Conservation (phyloP, 768 basidiomycete genomes). For the Mycena amicta region DNA sequence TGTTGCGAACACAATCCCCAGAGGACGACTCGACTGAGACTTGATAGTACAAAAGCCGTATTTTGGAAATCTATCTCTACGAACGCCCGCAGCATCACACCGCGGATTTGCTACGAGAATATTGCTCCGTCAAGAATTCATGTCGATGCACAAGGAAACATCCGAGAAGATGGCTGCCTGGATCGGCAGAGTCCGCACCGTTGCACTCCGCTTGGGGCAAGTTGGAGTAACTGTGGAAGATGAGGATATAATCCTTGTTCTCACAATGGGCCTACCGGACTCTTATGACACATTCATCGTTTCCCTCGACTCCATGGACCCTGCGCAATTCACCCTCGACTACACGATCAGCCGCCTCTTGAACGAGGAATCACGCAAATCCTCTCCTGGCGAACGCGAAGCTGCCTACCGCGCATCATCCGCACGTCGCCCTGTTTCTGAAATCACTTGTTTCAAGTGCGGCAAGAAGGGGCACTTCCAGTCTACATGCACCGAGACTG, state of each 20-base stretch:
- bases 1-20: too few species aligned
- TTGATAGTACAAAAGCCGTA: too few species aligned
- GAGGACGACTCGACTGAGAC: too few species aligned
- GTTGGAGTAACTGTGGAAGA: conserved; percentile 22
- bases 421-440: neutral
- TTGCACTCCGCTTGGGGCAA: conserved; percentile 20
- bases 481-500: neutral
- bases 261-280: conserved; percentile 22
- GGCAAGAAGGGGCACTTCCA: conserved; percentile 2
- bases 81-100: too few species aligned
- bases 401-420: neutral
- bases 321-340: conserved; percentile 18
- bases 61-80: too few species aligned
- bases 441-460: conserved; percentile 7
- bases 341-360: conserved; percentile 20
- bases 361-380: too few species aligned
- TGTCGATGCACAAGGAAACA: conserved; percentile 19
- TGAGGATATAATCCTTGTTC: conserved; percentile 31
- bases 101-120: conserved; percentile 30
- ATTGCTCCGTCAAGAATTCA: conserved; percentile 23
- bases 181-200: conserved; percentile 26
- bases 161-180: conserved; percentile 27
- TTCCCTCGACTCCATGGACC: conserved; percentile 17
- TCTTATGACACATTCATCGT: conserved; percentile 19
- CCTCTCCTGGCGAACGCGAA: neutral